A percentile compares a stretch with the other conserved stretches of the same genome.
Evolutionary conservation across 139 green algal species (phyloP).

Genomic region (Chlorella ohadii): DNA sequence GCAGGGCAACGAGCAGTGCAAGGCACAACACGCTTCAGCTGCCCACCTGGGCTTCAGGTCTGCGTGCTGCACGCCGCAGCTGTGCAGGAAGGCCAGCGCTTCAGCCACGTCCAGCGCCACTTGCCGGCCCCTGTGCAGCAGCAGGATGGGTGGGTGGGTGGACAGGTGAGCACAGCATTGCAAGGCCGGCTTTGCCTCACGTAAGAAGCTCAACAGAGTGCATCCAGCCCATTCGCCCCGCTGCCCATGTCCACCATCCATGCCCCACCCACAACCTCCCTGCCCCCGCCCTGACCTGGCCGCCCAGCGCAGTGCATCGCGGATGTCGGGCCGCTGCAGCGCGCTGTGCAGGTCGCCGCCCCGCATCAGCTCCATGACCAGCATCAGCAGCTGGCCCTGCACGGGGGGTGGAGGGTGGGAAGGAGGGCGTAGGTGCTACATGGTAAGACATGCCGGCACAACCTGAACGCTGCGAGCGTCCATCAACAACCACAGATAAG

Average conservation of each 20-base stretch:
- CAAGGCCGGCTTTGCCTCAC: too few species aligned
- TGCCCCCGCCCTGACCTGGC: background rate
- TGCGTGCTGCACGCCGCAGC: background rate
- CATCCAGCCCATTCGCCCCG: background rate
- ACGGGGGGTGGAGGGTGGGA: background rate
- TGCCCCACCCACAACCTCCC: background rate
- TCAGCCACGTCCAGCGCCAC: background rate
- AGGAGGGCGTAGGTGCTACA: too few species aligned
- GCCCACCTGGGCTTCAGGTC: background rate
- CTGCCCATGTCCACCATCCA: background rate
- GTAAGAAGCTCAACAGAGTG: background rate
- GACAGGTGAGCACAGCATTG: too few species aligned
- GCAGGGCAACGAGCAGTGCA: too few species aligned
- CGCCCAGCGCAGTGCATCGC: background rate
- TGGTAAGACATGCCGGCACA: too few species aligned
- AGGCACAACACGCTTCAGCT: background rate
- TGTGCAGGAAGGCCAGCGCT: background rate
- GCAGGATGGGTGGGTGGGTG: too few species aligned
- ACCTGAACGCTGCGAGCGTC: too few species aligned
- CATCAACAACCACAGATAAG: too few species aligned
- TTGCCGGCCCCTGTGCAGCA: background rate
- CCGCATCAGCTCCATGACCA: background rate
- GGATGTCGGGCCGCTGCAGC: background rate
- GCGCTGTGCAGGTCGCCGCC: background rate
- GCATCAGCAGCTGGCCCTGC: conserved; percentile 8